Conservation (phyloP, 140 eudicot species). For the Stevia rebaudiana region DNA sequence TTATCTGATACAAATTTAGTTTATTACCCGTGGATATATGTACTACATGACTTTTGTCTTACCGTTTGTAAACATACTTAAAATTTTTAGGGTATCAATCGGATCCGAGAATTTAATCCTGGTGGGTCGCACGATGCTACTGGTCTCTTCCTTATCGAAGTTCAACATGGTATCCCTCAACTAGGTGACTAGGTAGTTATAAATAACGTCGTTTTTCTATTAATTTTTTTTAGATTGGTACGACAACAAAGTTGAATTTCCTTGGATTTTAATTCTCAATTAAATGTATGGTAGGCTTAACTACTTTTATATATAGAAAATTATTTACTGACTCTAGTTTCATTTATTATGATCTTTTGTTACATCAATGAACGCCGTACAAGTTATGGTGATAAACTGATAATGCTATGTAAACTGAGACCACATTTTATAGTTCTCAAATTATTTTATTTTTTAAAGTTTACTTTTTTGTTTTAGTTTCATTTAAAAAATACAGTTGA, state of each 20-base stretch:
- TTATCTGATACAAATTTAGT: too few relatives aligned
- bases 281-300: conserved; percentile 29
- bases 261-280: conserved; percentile 16
- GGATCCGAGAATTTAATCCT: conserved; percentile 26
- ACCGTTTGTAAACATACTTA: not conserved
- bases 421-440: not conserved
- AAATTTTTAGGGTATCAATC: conserved; percentile 33
- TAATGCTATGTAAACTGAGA: not conserved
- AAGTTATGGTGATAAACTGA: not conserved
- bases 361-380: not conserved
- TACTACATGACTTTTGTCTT: too few relatives aligned
- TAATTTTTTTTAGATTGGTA: conserved; percentile 33
- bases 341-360: conserved; percentile 8
- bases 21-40: too few relatives aligned
- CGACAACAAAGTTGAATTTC: conserved; percentile 23
- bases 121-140: not conserved
- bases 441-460: not conserved
- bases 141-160: conserved; percentile 1
- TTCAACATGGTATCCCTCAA: conserved; percentile 10
- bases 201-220: conserved; percentile 28
- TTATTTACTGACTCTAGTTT: conserved; percentile 20
- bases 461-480: not conserved
- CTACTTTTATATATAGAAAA: conserved; percentile 27
- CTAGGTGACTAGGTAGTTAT: conserved; percentile 32
- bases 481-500: not conserved